Conservation (phyloP, 1,284 basidiomycete species). For the Austroboletus sp. region DNA sequence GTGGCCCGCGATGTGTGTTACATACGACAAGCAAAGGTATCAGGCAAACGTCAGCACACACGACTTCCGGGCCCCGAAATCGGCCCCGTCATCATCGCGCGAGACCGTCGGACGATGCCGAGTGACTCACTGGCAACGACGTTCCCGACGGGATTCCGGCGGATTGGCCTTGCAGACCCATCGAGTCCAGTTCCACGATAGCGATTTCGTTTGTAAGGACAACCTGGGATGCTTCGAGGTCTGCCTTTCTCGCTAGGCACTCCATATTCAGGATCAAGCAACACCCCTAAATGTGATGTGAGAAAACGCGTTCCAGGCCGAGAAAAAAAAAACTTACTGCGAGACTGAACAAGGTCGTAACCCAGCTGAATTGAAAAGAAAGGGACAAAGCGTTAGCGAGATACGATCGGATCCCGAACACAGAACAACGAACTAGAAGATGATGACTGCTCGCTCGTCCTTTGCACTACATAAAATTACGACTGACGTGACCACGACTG, state of each 20-base stretch:
- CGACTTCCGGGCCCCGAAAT: too few species aligned
- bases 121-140: background rate
- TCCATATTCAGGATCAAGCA: constrained; percentile 23
- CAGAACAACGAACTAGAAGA: constrained; percentile 17
- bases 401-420: background rate
- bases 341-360: constrained; percentile 10
- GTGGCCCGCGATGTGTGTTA: too few species aligned
- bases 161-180: background rate
- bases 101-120: background rate
- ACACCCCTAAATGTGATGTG: constrained; percentile 13
- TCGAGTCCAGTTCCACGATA: background rate
- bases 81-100: too few species aligned
- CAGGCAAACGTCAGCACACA: too few species aligned
- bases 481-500: constrained; percentile 11
- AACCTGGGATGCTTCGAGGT: background rate
- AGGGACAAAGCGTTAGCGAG: constrained; percentile 4
- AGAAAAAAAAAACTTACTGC: constrained; percentile 10
- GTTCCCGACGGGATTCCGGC: background rate
- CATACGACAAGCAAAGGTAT: too few species aligned
- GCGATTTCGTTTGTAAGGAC: constrained; percentile 13
- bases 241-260: constrained; percentile 13
- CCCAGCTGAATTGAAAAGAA: constrained; percentile 12
- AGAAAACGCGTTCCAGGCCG: background rate
- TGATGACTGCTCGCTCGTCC: constrained; percentile 8
- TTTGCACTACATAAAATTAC: constrained; percentile 6